These are phyloP conservation scores for Wilcoxina mikolae DNA, from an alignment of 495 filamentous ascomycete species.

Conservation along the genomic window DNA sequence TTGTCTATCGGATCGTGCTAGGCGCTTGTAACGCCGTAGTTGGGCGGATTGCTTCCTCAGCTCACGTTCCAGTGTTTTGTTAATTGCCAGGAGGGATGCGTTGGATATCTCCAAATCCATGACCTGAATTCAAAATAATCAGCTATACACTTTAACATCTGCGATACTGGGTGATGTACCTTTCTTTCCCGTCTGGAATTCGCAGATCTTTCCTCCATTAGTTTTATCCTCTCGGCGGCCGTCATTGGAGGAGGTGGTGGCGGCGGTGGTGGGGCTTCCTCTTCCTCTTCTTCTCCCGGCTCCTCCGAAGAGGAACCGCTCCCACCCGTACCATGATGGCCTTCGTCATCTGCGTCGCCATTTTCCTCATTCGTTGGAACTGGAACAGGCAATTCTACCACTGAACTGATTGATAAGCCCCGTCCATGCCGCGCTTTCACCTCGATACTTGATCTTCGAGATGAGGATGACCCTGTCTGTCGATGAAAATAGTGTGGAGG, in stretches of 20 bases:
- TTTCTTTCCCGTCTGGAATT: slow-evolving; percentile 86
- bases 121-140: slow-evolving; percentile 34
- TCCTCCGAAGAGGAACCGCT: not conserved
- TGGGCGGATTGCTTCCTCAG: slow-evolving; percentile 84
- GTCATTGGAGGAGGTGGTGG: slow-evolving; percentile 11
- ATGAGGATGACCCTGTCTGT: slow-evolving; percentile 5
- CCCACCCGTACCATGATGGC: not conserved
- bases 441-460: slow-evolving; percentile 19
- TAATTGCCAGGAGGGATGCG: slow-evolving; percentile 90
- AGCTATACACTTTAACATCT: too few species aligned
- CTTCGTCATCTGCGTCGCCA: slow-evolving; percentile 1
- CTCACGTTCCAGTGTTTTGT: slow-evolving; percentile 78
- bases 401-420: slow-evolving; percentile 24
- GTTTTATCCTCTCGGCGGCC: slow-evolving; percentile 21
- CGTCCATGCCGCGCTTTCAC: slow-evolving; percentile 13
- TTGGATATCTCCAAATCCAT: slow-evolving; percentile 97
- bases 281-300: not conserved
- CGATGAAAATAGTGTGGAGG: slow-evolving; percentile 6
- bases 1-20: slow-evolving; percentile 62
- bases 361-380: not conserved
- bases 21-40: slow-evolving; percentile 63
- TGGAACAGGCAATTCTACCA: slow-evolving; percentile 17
- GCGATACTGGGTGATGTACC: slow-evolving; percentile 21
- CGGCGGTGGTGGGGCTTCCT: slow-evolving; percentile 7
- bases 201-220: slow-evolving; percentile 38